These are phyloP conservation scores for Pleurotus salmoneostramineus DNA, from an alignment of 768 basidiomycete genomes.

Conservation along the genomic window DNA sequence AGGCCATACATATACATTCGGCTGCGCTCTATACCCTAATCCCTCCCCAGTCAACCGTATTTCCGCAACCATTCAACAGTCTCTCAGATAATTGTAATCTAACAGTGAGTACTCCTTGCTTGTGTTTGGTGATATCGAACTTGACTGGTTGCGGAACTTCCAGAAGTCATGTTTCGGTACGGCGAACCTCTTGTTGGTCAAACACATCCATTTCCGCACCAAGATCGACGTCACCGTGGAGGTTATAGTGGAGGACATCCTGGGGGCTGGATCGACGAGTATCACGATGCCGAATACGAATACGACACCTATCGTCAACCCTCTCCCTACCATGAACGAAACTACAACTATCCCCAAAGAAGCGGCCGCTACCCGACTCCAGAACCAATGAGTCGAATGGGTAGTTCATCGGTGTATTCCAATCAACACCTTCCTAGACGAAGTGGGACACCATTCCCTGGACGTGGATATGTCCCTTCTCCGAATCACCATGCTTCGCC, in stretches of 20 bases:
- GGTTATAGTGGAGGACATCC: background rate
- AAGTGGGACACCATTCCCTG: conserved; percentile 1
- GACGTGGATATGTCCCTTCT: background rate
- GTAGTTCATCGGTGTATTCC: background rate
- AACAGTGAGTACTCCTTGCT: background rate
- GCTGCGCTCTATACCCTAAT: background rate
- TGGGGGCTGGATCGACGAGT: background rate
- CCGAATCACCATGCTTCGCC: background rate
- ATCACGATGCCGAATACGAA: background rate
- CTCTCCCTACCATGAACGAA: background rate
- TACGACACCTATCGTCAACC: background rate
- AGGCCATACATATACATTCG: background rate
- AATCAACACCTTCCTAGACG: background rate
- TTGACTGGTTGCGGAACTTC: background rate
- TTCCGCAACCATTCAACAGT: background rate
- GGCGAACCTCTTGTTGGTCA: background rate
- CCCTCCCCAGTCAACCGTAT: background rate
- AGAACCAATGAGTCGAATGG: background rate
- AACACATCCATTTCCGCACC: background rate
- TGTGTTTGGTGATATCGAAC: background rate
- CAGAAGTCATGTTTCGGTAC: background rate
- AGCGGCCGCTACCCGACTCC: background rate
- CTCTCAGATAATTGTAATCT: background rate
- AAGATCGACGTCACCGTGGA: background rate
- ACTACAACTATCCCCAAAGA: background rate